Evolutionary conservation across 768 basidiomycete genomes (phyloP).

Genomic region (Lentinula boryana): DNA sequence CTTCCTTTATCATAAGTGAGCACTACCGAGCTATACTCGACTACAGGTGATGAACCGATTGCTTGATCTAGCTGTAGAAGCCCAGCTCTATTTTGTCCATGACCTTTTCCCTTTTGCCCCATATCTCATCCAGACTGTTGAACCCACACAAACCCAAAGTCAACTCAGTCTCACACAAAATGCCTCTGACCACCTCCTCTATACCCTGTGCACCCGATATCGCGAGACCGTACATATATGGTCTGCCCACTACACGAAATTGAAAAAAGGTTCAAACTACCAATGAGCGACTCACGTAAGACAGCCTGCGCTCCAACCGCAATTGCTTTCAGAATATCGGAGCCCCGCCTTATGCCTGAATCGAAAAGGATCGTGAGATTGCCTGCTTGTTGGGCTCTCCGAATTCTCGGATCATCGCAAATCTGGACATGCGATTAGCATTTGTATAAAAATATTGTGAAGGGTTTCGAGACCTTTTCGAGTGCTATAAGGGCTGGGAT

Average conservation of each 20-base stretch:
- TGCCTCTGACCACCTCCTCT: constrained; percentile 38
- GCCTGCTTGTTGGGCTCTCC: constrained; percentile 20
- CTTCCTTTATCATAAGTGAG: background rate
- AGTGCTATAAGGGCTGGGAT: constrained; percentile 35
- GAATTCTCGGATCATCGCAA: constrained; percentile 14
- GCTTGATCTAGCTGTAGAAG: background rate
- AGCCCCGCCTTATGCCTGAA: constrained; percentile 48
- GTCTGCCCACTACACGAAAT: constrained; percentile 41
- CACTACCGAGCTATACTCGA: background rate
- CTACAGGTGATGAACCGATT: background rate
- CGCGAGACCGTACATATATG: constrained; percentile 42
- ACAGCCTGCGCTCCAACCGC: constrained; percentile 24
- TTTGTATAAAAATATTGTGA: background rate
- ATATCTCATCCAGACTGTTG: background rate
- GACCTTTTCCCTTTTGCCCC: background rate
- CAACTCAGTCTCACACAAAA: constrained; percentile 36
- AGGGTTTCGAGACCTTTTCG: background rate
- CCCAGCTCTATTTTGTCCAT: background rate
- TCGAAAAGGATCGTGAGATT: constrained; percentile 35
- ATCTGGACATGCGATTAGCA: background rate
- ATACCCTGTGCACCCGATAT: constrained; percentile 43
- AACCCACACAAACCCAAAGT: constrained; percentile 7
- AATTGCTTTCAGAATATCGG: constrained; percentile 49
- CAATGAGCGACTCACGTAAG: constrained; percentile 19
- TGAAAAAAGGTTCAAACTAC: constrained; percentile 21